Conservation (phyloP, 148 eudicot species). For the Spergularia bocconei region DNA sequence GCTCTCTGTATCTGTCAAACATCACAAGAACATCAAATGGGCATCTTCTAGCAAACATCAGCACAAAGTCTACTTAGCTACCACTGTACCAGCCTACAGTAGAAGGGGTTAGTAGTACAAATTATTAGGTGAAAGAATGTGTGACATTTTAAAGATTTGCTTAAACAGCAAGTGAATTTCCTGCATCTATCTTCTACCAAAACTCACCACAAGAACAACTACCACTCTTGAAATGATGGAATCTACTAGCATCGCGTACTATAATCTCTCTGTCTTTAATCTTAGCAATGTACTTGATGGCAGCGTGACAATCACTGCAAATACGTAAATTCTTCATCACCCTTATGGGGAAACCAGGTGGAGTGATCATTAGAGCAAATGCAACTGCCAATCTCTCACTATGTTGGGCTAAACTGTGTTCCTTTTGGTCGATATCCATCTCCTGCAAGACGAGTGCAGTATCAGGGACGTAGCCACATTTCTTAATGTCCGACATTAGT, state of each 20-base stretch:
- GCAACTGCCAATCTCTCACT: constrained; percentile 81
- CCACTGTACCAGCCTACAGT: too few species aligned
- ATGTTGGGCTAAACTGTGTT: constrained; percentile 62
- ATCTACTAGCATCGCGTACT: constrained; percentile 80
- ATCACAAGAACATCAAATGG: too few species aligned
- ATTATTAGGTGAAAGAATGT: too few species aligned
- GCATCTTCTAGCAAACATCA: too few species aligned
- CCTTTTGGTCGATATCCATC: constrained; percentile 69
- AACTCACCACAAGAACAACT: constrained; percentile 77
- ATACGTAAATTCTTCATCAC: constrained; percentile 85
- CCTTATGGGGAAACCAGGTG: constrained; percentile 61
- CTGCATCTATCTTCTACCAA: constrained; percentile 35
- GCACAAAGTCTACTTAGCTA: too few species aligned
- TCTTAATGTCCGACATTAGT: constrained; percentile 51
- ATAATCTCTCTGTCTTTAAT: constrained; percentile 61
- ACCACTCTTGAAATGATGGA: constrained; percentile 82
- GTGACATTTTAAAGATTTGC: too few species aligned
- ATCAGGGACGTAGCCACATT: constrained; percentile 67
- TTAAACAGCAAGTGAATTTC: too few species aligned
- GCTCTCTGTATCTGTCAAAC: too few species aligned
- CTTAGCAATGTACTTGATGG: constrained; percentile 67
- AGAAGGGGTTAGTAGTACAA: too few species aligned
- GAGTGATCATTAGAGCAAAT: constrained; percentile 77
- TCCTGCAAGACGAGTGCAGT: constrained; percentile 66
- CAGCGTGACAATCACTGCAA: constrained; percentile 74